Conservation (phyloP, 768 basidiomycete genomes). For the Kwoniella sp. region DNA sequence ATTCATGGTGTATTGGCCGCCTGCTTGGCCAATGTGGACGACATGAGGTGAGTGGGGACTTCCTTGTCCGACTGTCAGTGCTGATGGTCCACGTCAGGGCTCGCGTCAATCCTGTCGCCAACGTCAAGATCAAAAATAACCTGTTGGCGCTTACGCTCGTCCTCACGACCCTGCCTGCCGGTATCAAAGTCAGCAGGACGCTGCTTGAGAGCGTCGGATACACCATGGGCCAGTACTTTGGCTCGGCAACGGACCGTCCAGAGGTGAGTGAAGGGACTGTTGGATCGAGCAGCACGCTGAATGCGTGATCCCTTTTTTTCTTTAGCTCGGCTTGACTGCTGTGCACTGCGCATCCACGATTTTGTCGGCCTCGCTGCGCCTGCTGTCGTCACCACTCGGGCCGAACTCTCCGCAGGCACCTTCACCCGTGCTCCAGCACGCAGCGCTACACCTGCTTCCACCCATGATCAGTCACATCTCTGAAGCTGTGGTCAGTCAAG, state of each 20-base stretch:
- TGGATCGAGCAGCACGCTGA: no score
- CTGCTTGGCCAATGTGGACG: conserved; percentile 79
- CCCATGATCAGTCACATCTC: conserved; percentile 76
- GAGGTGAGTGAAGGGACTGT: conserved; percentile 56
- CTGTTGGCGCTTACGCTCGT: conserved; percentile 79
- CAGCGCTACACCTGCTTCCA: conserved; percentile 68
- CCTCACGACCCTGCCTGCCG: conserved; percentile 69
- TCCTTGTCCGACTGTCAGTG: neutral
- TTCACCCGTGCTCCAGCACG: conserved; percentile 59
- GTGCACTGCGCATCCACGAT: conserved; percentile 86
- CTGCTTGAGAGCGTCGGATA: conserved; percentile 81
- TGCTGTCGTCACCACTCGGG: conserved; percentile 54
- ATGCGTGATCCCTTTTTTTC: neutral
- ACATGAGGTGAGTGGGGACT: conserved; percentile 67
- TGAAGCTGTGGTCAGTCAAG: conserved; percentile 61
- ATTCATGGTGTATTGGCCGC: conserved; percentile 76
- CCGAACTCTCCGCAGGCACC: conserved; percentile 18
- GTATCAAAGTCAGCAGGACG: conserved; percentile 64
- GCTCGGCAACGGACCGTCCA: conserved; percentile 56
- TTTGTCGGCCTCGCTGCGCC: conserved; percentile 64
- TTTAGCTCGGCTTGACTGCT: conserved; percentile 73
- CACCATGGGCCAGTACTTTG: conserved; percentile 73
- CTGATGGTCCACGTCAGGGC: no score
- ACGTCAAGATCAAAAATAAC: conserved; percentile 84
- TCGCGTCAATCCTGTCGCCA: conserved; percentile 68